Conservation (phyloP, 768 basidiomycete genomes). For the Tremella fuciformis region DNA sequence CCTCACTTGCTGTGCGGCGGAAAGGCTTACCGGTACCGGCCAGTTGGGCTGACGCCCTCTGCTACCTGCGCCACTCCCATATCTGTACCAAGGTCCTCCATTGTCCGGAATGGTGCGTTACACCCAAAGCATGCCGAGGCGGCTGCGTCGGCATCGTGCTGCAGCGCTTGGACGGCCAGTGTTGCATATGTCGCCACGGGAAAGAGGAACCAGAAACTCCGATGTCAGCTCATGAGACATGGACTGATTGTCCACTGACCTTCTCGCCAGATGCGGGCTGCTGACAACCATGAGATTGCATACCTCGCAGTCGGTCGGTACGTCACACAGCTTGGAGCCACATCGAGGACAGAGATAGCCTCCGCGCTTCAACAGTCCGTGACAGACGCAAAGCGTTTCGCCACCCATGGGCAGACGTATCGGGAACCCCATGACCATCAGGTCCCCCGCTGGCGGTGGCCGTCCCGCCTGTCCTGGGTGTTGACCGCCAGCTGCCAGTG, state of each 20-base stretch:
- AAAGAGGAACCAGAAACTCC: constrained; percentile 62
- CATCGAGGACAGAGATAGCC: constrained; percentile 96
- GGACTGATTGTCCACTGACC: constrained; percentile 48
- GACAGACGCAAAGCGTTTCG: constrained; percentile 85
- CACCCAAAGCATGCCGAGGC: constrained; percentile 70
- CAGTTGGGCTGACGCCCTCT: constrained; percentile 76
- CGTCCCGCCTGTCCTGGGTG: constrained; percentile 58
- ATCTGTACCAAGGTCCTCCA: constrained; percentile 10
- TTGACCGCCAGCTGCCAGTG: constrained; percentile 56
- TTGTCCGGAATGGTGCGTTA: constrained; percentile 62
- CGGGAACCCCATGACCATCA: constrained; percentile 99
- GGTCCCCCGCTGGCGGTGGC: constrained; percentile 57
- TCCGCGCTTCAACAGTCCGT: constrained; percentile 83
- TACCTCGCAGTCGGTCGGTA: constrained; percentile 95
- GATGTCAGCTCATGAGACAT: constrained; percentile 3
- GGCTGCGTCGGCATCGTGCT: constrained; percentile 30
- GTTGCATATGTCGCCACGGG: constrained; percentile 75
- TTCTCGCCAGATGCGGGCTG: constrained; percentile 92
- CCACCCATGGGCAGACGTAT: constrained; percentile 77
- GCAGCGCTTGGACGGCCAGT: constrained; percentile 11
- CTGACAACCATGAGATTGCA: constrained; percentile 98
- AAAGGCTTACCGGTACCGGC: constrained; percentile 69
- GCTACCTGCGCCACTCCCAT: constrained; percentile 37
- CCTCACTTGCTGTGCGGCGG: not conserved
- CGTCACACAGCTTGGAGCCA: constrained; percentile 88